These are phyloP conservation scores for Aspergillus terreus DNA, from an alignment of 2,329 filamentous ascomycete species.

Conservation along the genomic window DNA sequence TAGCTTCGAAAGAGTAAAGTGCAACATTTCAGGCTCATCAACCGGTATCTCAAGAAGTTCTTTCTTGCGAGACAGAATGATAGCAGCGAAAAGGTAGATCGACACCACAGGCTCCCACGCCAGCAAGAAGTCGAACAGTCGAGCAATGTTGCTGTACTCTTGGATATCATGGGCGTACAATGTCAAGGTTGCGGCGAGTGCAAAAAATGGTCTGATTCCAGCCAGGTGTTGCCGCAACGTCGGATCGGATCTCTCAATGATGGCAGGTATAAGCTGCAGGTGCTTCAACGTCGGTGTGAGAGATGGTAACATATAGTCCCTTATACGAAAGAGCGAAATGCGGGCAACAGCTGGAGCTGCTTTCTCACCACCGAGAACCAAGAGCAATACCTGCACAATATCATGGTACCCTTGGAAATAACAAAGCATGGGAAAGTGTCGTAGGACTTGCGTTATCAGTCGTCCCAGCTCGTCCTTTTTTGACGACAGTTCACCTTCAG, in stretches of 20 bases:
- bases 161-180: constrained; percentile 97
- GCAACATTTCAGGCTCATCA: constrained; percentile 89
- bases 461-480: constrained; percentile 74
- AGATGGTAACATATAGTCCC: constrained; percentile 95
- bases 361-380: constrained; percentile 67
- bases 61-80: constrained; percentile 72
- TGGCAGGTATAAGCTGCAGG: constrained; percentile 79
- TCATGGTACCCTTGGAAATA: constrained; percentile 99
- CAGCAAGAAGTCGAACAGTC: constrained; percentile 88
- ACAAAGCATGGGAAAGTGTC: constrained; percentile 75
- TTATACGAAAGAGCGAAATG: constrained; percentile 85
- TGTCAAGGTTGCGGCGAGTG: constrained; percentile 86
- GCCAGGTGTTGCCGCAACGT: constrained; percentile 71
- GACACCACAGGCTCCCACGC: constrained; percentile 83
- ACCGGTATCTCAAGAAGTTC: constrained; percentile 81
- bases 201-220: constrained; percentile 81
- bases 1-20: constrained; percentile 81
- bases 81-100: constrained; percentile 88
- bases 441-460: constrained; percentile 76
- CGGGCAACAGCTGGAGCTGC: constrained; percentile 66
- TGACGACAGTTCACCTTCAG: constrained; percentile 62
- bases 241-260: constrained; percentile 70
- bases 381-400: constrained; percentile 90
- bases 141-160: constrained; percentile 79
- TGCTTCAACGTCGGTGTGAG: constrained; percentile 78